Evolutionary conservation across 352 stramenopile species (phyloP), one percentile per base, ranked within the genome.

Genomic region (Phytophthora pinifolia): DNA sequence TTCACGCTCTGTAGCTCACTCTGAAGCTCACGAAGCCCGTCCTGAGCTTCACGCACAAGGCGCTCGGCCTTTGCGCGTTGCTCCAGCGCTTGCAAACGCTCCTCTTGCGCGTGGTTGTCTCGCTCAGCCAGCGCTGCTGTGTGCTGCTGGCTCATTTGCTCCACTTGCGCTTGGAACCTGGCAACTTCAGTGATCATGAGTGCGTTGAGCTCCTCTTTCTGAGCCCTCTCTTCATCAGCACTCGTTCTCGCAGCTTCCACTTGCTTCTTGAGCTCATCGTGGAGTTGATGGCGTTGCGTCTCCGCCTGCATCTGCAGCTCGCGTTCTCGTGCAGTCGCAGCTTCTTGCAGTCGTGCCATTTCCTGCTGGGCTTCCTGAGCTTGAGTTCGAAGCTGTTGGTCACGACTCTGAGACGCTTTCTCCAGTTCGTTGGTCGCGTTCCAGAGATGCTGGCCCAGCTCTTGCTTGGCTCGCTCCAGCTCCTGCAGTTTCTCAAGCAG

Each of bases 121-220:
- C 49, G 46, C 4, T 72, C 55, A 3, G 20, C 56, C 17, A 76
- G 36, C n/a, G 31, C 42, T 37, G 42, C 14, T 27, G 39, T 15
- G 15, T 72, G 62, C 18, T 59, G 46, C 33, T 62, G 62, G 1
- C 67, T 54, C 18, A 83, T 46, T 39, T 59, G 34, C 30, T 72
- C 56, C 6, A 68, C 54, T 22, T 89, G 64, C 13, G 64, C 31
- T 30, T 70, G 51, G 15, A 86, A 80, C 17, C 52, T 67, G 37
- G 75, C 56, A 25, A 88, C 58, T 59, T 89, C 75, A 22, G 60
- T 32, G 6, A 67, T 44, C 67, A 89, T 79, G 0, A 84, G 38
- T 6, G 63, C 62, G 45, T 91, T 91, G 7, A 91, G 65, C 44
- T 89, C 74, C 43, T 87, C 74, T 45, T 89, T 91, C 39, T 91